These are phyloP conservation scores for Citrus reticulata DNA, from an alignment of 345 rosid species.

Conservation along the genomic window DNA sequence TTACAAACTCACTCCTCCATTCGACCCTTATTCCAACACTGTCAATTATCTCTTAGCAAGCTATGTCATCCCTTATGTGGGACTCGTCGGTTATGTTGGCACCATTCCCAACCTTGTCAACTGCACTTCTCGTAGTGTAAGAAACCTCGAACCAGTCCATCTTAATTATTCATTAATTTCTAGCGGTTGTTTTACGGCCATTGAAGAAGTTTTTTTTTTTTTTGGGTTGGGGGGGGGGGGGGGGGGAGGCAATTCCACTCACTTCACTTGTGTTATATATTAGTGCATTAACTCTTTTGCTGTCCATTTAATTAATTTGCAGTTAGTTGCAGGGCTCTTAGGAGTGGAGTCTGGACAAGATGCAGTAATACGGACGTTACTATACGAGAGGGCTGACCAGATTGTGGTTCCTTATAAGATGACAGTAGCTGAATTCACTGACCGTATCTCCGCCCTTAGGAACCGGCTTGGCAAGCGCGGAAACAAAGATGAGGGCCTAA, in stretches of 20 bases:
- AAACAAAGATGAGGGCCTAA: conserved; percentile 52
- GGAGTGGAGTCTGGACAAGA: conserved; percentile 78
- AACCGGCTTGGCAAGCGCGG: conserved; percentile 40
- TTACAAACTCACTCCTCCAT: conserved; percentile 43
- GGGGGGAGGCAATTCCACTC: too few species aligned
- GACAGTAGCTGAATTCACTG: conserved; percentile 38
- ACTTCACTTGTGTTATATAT: too few species aligned
- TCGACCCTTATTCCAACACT: conserved; percentile 52
- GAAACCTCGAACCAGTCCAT: neutral
- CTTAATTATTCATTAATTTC: too few species aligned
- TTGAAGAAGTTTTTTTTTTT: too few species aligned
- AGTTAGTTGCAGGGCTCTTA: conserved; percentile 55
- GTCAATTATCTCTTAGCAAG: conserved; percentile 54
- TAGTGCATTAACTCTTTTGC: too few species aligned
- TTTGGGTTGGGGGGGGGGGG: too few species aligned
- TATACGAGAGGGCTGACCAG: conserved; percentile 35
- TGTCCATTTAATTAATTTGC: neutral
- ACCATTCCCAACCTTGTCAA: conserved; percentile 44
- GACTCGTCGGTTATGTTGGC: conserved; percentile 68
- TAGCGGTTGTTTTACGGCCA: too few species aligned
- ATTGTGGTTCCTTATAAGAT: conserved; percentile 30
- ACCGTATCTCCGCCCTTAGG: conserved; percentile 28
- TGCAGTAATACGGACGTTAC: conserved; percentile 49
- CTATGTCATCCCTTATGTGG: conserved; percentile 64
- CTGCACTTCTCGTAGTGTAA: conserved; percentile 39